Percentiles rank a stretch among this genome's conserved stretches.
These are phyloP conservation scores for Saccharomycopsis fodiens DNA, from an alignment of 805 yeast genomes.

Conservation along the genomic window DNA sequence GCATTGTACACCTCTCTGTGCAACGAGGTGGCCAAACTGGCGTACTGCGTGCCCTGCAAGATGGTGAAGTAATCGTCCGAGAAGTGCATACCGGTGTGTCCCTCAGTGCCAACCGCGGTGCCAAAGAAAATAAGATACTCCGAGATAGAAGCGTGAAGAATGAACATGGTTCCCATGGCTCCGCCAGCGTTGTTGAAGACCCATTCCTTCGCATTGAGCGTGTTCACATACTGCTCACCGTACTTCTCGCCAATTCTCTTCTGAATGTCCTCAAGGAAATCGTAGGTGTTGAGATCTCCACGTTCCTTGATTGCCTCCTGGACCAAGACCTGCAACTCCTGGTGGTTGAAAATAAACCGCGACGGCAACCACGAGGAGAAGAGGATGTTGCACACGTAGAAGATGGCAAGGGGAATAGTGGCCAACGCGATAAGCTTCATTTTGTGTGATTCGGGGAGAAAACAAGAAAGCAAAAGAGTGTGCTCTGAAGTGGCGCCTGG, in stretches of 20 bases:
- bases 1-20: constrained; percentile 69
- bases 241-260: constrained; percentile 52
- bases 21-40: constrained; percentile 59
- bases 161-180: constrained; percentile 96
- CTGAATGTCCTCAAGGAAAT: constrained; percentile 55
- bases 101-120: constrained; percentile 89
- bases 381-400: constrained; percentile 32
- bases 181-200: constrained; percentile 97
- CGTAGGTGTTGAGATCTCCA: constrained; percentile 53
- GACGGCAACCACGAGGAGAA: constrained; percentile 63
- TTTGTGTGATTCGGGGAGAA: too few species aligned
- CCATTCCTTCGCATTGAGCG: constrained; percentile 76
- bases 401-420: constrained; percentile 25
- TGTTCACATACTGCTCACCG: constrained; percentile 66
- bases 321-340: constrained; percentile 49
- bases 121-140: constrained; percentile 94
- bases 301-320: constrained; percentile 45
- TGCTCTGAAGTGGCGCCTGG: too few species aligned
- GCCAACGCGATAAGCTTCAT: constrained; percentile 21
- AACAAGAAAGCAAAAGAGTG: too few species aligned
- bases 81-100: constrained; percentile 91
- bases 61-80: constrained; percentile 98
- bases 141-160: constrained; percentile 87
- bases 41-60: constrained; percentile 68
- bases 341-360: constrained; percentile 64